These are phyloP conservation scores for Jamesozyma rosinii DNA, from an alignment of 805 yeast genomes.

Conservation along the genomic window DNA sequence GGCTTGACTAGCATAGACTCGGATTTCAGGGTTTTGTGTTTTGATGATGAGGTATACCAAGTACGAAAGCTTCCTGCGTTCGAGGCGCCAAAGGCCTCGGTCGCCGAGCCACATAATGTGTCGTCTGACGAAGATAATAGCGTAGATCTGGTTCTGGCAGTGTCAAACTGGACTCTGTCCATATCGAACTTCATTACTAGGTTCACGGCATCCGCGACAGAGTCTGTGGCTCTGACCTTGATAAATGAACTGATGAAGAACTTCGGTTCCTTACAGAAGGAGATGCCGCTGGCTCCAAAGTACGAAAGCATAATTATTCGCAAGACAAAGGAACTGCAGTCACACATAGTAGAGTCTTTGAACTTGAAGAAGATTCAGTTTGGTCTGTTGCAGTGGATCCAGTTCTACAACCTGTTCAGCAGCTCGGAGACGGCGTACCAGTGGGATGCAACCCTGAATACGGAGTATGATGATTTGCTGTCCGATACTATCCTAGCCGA, in stretches of 20 bases:
- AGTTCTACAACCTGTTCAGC: conserved; percentile 13
- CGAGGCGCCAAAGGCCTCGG: not conserved
- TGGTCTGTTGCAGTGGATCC: conserved; percentile 16
- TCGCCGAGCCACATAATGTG: not conserved
- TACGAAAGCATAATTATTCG: conserved; percentile 8
- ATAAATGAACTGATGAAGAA: conserved; percentile 13
- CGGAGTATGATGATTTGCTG: conserved; percentile 2
- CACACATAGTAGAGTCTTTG: conserved; percentile 9
- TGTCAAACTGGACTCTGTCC: conserved; percentile 23
- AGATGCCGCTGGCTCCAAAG: not conserved
- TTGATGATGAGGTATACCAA: conserved; percentile 20
- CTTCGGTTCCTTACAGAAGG: conserved; percentile 8
- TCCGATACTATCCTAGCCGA: conserved; percentile 10
- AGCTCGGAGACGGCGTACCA: conserved; percentile 1
- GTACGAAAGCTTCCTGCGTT: conserved; percentile 17
- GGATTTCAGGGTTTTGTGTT: conserved; percentile 25
- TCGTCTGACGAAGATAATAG: not conserved
- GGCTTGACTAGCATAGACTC: conserved; percentile 15
- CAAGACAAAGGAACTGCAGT: conserved; percentile 10
- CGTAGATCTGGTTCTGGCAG: conserved; percentile 7
- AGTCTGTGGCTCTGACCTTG: conserved; percentile 4
- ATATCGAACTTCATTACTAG: conserved; percentile 15
- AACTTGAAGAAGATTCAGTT: conserved; percentile 7
- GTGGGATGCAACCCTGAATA: conserved; percentile 9
- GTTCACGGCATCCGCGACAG: conserved; percentile 10